Evolutionary conservation across 768 basidiomycete genomes (phyloP), one percentile per base, ranked within the genome.

Genomic region (Kwoniella newhampshirensis): DNA sequence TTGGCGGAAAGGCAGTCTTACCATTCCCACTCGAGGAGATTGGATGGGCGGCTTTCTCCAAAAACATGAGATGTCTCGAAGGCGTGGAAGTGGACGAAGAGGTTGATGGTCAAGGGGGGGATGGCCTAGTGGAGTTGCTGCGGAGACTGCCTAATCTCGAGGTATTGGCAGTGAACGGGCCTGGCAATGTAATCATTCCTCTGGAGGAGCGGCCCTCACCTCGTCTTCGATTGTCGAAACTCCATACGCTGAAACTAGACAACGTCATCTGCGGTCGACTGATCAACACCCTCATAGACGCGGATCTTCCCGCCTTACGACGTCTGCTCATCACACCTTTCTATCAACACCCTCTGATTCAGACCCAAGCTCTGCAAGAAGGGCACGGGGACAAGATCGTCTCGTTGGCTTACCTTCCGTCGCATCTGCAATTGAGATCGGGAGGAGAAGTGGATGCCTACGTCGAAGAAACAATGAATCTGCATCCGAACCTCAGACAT

Each of bases 191-290:
- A 6, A 13, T 32, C 32, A 6, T 32, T 32, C 20, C 37, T 15
- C 4, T 50, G 15, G 44, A 23, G 9, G 13, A 17, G 9, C 9
- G n/a, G 11, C n/a, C 44, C 13, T 11, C 13, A 26, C 37, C 45
- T 15, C 32, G 20, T 17, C 32, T 74, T 23, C 25, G 61, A 30
- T 56, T 73, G 11, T 58, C 64, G 0, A 62, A 57, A 20, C 60
- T 77, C 3, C 66, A 70, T 39, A 67, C 70, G 0, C 57, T 77
- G 13, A 60, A 57, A 20, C 47, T 75, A 3, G 53, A 64, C 15
- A 66, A 67, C 3, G 36, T 75, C 12, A 54, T 57, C 15, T 47
- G 51, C 6, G 65, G 70, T 13, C 45, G 62, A 13, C 32, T 75
- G 7, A 44, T 77, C 1, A 45, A 52, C 1, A 36, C 59, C 0